Percentiles rank a stretch among this genome's conserved stretches.
phyloP scores from a whole-genome alignment of 2,329 filamentous ascomycete species.

The Pseudogymnoascus sp. region DNA sequence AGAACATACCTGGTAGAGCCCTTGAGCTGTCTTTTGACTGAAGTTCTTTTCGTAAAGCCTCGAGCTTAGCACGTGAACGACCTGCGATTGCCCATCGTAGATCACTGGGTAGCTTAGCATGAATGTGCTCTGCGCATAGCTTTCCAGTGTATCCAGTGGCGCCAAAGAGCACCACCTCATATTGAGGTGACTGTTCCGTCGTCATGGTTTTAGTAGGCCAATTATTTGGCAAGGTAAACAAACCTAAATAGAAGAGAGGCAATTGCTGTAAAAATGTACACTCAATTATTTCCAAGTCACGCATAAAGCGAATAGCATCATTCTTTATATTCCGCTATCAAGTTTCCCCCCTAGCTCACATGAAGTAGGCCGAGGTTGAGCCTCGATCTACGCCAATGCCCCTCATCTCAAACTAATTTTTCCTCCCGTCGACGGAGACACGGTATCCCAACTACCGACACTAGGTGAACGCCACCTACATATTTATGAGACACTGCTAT shows the following conservation, averaged over 20 bases:
- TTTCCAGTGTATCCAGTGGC: conserved; percentile 80
- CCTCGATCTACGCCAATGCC: background rate
- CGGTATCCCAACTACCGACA: background rate
- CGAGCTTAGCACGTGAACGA: conserved; percentile 70
- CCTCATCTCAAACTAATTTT: background rate
- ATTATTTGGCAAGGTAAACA: background rate
- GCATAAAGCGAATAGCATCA: background rate
- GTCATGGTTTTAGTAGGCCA: background rate
- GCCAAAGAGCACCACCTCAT: conserved; percentile 61
- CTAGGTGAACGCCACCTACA: background rate
- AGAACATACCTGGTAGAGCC: background rate
- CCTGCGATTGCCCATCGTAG: conserved; percentile 85
- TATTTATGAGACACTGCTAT: background rate
- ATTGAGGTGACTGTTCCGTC: conserved; percentile 32
- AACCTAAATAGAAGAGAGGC: background rate
- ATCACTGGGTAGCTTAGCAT: conserved; percentile 62
- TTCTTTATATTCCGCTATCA: background rate
- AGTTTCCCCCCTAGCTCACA: background rate
- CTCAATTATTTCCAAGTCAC: background rate
- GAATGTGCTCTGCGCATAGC: conserved; percentile 68
- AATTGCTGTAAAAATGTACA: background rate
- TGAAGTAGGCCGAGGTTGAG: background rate
- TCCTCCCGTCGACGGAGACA: background rate
- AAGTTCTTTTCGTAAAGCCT: conserved; percentile 41
- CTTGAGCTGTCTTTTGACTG: background rate